Evolutionary conservation across 2,329 filamentous ascomycete genomes (phyloP).

Genomic region (Leptographium wingfieldii): DNA sequence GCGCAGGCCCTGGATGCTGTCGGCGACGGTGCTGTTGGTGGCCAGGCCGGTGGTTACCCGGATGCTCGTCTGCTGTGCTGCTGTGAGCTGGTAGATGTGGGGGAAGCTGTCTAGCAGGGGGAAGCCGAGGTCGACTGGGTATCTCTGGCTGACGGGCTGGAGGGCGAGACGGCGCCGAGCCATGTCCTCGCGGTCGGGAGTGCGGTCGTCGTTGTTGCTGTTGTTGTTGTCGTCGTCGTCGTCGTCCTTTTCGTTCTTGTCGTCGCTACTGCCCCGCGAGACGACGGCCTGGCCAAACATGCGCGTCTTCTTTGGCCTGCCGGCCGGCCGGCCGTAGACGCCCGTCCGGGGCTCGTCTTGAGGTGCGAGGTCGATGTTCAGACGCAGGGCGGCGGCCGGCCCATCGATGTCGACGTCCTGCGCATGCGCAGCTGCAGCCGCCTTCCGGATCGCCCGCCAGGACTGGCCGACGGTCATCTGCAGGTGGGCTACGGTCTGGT

Average conservation of each 20-base stretch:
- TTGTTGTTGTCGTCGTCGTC: constrained; percentile 12
- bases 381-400: constrained; percentile 15
- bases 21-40: constrained; percentile 61
- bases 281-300: constrained; percentile 31
- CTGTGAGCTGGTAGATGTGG: constrained; percentile 46
- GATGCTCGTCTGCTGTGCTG: constrained; percentile 23
- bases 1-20: constrained; percentile 54
- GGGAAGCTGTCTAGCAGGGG: constrained; percentile 80
- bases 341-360: constrained; percentile 20
- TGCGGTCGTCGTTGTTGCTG: constrained; percentile 7
- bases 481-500: constrained; percentile 64
- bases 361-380: constrained; percentile 29
- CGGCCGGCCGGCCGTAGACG: neutral
- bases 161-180: constrained; percentile 15
- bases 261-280: constrained; percentile 15
- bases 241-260: constrained; percentile 8
- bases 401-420: constrained; percentile 12
- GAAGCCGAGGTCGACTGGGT: constrained; percentile 47
- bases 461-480: constrained; percentile 46
- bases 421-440: neutral
- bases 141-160: constrained; percentile 24
- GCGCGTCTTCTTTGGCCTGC: constrained; percentile 13
- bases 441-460: constrained; percentile 16
- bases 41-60: constrained; percentile 50
- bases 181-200: constrained; percentile 10